Conservation (phyloP, 176 grass and related monocot genomes). For the Areca catechu region DNA sequence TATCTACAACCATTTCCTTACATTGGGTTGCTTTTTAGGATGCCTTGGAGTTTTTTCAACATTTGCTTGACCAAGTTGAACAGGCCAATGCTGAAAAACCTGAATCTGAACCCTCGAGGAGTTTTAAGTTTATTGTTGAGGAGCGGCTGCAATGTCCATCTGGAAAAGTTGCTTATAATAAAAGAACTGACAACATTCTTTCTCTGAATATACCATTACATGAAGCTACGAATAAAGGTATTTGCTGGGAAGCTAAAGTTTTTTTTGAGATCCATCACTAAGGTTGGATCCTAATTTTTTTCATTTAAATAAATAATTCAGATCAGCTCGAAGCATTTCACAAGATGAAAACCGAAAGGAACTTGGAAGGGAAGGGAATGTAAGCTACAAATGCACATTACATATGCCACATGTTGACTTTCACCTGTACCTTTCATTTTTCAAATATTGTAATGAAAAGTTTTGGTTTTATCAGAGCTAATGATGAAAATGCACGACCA, state of each 20-base stretch:
- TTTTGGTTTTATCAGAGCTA: constrained; percentile 35
- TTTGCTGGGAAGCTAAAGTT: background rate
- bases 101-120: constrained; percentile 55
- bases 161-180: constrained; percentile 95
- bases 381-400: constrained; percentile 16
- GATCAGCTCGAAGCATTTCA: constrained; percentile 78
- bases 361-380: constrained; percentile 79
- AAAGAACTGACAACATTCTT: constrained; percentile 62
- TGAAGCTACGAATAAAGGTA: constrained; percentile 92
- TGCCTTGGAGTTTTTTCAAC: constrained; percentile 80
- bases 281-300: background rate
- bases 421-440: background rate
- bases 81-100: constrained; percentile 55
- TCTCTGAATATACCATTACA: constrained; percentile 84
- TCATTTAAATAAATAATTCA: constrained; percentile 12
- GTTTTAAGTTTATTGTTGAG: constrained; percentile 91
- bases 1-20: no score
- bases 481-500: constrained; percentile 78
- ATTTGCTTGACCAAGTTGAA: constrained; percentile 87
- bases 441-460: constrained; percentile 1
- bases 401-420: background rate
- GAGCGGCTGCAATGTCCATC: constrained; percentile 88
- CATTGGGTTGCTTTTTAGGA: constrained; percentile 36
- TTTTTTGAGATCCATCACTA: constrained; percentile 6
- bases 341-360: constrained; percentile 61